Evolutionary conservation across 768 basidiomycete species (phyloP).

Genomic region (Guyanaporus albipodus): DNA sequence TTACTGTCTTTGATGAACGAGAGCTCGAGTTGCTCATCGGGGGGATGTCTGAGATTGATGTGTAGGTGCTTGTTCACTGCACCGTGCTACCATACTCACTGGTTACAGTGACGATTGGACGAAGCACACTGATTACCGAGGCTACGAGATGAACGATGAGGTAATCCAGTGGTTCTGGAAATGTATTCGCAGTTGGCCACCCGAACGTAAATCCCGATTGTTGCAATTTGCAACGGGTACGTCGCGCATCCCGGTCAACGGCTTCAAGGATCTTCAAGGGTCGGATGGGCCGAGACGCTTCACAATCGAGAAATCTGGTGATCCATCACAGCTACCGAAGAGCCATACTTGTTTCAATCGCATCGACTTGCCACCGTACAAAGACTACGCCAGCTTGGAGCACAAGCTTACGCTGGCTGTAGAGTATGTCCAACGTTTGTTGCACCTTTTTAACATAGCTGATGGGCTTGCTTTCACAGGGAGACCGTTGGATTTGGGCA

Average conservation of each 20-base stretch:
- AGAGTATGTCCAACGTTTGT: conserved; percentile 56
- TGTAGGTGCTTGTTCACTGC: conserved; percentile 50
- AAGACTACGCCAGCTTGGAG: conserved; percentile 90
- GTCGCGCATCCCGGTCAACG: conserved; percentile 95
- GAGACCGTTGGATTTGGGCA: conserved; percentile 95
- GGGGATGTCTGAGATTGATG: conserved; percentile 99
- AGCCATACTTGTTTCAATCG: conserved; percentile 95
- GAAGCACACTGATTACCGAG: conserved; percentile 98
- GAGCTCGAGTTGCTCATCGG: conserved; percentile 96
- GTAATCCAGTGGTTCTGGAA: conserved; percentile 99
- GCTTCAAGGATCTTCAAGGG: conserved; percentile 97
- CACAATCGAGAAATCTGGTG: conserved; percentile 98
- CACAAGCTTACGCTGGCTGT: conserved; percentile 93
- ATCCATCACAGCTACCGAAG: conserved; percentile 95
- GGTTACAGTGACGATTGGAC: conserved; percentile 86
- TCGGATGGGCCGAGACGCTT: conserved; percentile 96
- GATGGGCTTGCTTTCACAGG: conserved; percentile 37
- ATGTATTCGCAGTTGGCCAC: conserved; percentile 95
- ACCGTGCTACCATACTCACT: background rate
- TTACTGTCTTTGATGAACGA: conserved; percentile 98
- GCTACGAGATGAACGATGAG: conserved; percentile 91
- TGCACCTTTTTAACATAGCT: conserved; percentile 9
- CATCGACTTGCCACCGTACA: conserved; percentile 97
- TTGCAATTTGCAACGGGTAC: conserved; percentile 97
- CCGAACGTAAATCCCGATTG: conserved; percentile 94